Percentiles rank a stretch among this genome's conserved stretches.
Conservation (phyloP, 805 yeast species). For the Sporopachydermia quercuum region DNA sequence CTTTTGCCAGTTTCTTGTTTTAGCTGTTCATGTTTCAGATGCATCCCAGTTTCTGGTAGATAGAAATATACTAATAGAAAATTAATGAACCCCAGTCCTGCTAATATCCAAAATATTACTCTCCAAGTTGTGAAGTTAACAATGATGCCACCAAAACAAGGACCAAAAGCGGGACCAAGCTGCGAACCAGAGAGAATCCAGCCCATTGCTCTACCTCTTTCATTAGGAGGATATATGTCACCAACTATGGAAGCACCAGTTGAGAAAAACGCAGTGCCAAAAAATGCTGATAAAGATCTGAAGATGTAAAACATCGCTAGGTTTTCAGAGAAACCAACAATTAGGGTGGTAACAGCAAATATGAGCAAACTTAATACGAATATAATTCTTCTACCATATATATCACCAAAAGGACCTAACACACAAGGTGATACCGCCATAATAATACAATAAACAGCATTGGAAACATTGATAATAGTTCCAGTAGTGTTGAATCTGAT, state of each 20-base stretch:
- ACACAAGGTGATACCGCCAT: conserved; percentile 41
- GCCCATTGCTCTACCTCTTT: conserved; percentile 38
- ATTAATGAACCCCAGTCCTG: conserved; percentile 26
- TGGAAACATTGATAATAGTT: conserved; percentile 31
- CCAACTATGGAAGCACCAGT: conserved; percentile 37
- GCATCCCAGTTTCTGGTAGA: conserved; percentile 30
- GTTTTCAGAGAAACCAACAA: conserved; percentile 34
- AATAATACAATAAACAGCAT: conserved; percentile 33
- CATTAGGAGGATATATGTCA: conserved; percentile 34
- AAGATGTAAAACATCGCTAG: conserved; percentile 40
- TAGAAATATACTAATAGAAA: conserved; percentile 23
- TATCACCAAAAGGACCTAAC: conserved; percentile 33
- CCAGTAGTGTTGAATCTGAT: conserved; percentile 29
- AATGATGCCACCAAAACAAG: conserved; percentile 37
- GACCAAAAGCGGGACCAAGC: conserved; percentile 38
- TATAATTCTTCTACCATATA: conserved; percentile 34
- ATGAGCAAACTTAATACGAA: conserved; percentile 26
- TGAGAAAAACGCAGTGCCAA: conserved; percentile 40
- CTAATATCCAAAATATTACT: conserved; percentile 34
- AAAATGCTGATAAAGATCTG: conserved; percentile 33
- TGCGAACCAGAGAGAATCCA: conserved; percentile 35
- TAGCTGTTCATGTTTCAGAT: conserved; percentile 13
- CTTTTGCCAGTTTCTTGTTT: conserved; percentile 19
- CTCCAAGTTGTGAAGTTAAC: conserved; percentile 38
- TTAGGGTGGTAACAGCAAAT: conserved; percentile 16